Evolutionary conservation across 2,329 filamentous ascomycete species (phyloP).

Genomic region (Aspergillus niger): DNA sequence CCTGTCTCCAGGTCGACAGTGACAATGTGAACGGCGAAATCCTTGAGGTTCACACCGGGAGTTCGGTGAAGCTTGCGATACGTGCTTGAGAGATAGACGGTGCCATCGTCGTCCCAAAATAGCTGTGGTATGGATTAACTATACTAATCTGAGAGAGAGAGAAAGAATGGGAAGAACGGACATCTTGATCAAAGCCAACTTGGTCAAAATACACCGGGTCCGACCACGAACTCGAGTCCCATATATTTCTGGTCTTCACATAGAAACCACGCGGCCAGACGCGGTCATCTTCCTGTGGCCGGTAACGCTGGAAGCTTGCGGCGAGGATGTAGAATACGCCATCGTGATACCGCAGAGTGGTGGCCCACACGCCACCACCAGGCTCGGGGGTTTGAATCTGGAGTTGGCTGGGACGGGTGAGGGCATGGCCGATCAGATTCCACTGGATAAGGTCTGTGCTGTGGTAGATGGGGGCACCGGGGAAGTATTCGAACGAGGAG

Average conservation of each 20-base stretch:
- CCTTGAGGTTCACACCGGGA: constrained; percentile 47
- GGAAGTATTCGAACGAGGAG: constrained; percentile 65
- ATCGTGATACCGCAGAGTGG: constrained; percentile 50
- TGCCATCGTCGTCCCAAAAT: constrained; percentile 55
- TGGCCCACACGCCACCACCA: constrained; percentile 49
- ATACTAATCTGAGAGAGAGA: too few relatives aligned
- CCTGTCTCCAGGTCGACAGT: constrained; percentile 37
- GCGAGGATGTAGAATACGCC: constrained; percentile 52
- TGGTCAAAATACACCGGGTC: constrained; percentile 59
- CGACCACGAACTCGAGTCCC: constrained; percentile 54
- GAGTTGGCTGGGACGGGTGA: constrained; percentile 37
- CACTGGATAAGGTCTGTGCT: constrained; percentile 51
- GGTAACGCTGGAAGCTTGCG: constrained; percentile 45
- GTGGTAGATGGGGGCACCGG: constrained; percentile 62
- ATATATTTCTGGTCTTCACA: constrained; percentile 56
- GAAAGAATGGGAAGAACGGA: too few relatives aligned
- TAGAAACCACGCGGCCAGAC: constrained; percentile 59
- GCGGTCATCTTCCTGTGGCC: constrained; percentile 48
- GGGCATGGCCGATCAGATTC: constrained; percentile 40
- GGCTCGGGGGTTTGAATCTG: constrained; percentile 38
- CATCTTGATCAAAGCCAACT: constrained; percentile 57
- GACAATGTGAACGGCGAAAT: constrained; percentile 51
- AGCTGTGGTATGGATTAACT: constrained; percentile 31
- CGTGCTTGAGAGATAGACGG: constrained; percentile 52
- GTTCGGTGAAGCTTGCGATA: constrained; percentile 41